Base-by-base conservation (phyloP, 2,329 filamentous ascomycete genomes). In the Colletotrichum sp. region DNA sequence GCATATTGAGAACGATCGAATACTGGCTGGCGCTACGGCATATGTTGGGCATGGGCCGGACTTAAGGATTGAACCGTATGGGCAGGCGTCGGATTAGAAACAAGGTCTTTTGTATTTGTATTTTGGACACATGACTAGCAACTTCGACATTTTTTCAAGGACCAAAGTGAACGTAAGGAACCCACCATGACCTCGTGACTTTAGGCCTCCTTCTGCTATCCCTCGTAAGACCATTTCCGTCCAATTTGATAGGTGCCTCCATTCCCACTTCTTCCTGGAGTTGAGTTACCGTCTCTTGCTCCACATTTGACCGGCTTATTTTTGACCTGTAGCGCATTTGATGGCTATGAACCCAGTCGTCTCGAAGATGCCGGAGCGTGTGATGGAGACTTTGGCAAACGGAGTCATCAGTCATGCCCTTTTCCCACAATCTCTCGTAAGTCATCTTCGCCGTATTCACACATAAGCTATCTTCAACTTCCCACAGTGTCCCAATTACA, bases 401-500 rank as follows among this genome's bases (percentile, higher is more conserved):
- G 0, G 66, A 64, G 10, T 52, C 66, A 15, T 77, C 75, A 0
- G 12, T 60, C 18, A 77, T 30, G 16, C 73, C 76, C n/a, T 13
- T 9, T 1, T 62, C 28, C 18, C 21, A 15, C 18, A 78, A 16
- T 1, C 16, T 30, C 68, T 81, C 76, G 69, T 85, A 86, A 1
- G 80, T 24, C 5, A 77, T 36, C 44, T 70, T 81, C 0, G 84
- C 82, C 28, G 83, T 68, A 3, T 84, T 78, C 2, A 85, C 79
- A 66, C 81, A 85, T 1, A 73, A 15, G 18, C 68, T 36, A 64
- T 88, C 85, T 2, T 79, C 74, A 0, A 86, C 83, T 7, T 82
- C 44, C 44, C n/a, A 49, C 44, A 49, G 0, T 0, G 44, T 49
- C 18, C 44, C 44, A 49, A 49, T 49, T 76, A 88, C 85, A 72